Conservation (phyloP, 2,329 filamentous ascomycete species). For the Stagonosporopsis vannaccii region DNA sequence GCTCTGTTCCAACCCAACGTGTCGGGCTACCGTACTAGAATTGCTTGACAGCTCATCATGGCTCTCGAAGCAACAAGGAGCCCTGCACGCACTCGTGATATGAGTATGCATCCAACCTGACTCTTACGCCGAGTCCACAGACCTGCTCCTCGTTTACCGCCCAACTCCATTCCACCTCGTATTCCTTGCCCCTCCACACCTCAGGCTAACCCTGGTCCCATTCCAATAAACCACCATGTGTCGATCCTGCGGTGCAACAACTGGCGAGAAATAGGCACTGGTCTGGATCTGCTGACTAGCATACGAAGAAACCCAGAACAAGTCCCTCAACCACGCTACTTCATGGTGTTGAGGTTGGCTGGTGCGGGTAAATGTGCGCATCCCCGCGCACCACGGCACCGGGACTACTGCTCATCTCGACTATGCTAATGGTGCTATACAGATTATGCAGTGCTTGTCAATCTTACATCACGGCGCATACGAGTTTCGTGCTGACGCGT, state of each 20-base stretch:
- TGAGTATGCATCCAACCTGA: not conserved
- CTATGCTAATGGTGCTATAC: not conserved
- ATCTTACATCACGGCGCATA: not conserved
- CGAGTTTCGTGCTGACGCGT: not conserved
- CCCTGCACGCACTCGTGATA: not conserved
- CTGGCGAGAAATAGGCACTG: slow-evolving; percentile 1
- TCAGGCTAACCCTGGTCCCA: not conserved
- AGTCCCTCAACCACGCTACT: not conserved
- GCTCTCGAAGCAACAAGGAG: not conserved
- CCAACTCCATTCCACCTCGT: slow-evolving; percentile 8
- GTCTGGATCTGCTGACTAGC: not conserved
- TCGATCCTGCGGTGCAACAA: slow-evolving; percentile 12
- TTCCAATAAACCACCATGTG: slow-evolving; percentile 5
- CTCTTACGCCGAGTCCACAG: too few species aligned
- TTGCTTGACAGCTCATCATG: not conserved
- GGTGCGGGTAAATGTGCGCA: slow-evolving; percentile 1
- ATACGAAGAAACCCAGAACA: not conserved
- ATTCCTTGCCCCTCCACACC: slow-evolving; percentile 13
- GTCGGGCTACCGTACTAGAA: too few species aligned
- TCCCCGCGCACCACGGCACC: not conserved
- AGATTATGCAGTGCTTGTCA: not conserved
- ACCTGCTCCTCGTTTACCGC: not conserved
- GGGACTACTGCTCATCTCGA: not conserved
- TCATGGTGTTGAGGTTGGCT: not conserved
- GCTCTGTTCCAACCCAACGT: not conserved